These are phyloP conservation scores for Tetrahymena malaccensis DNA, from an alignment of 73 alveolate genomes.

Conservation along the genomic window DNA sequence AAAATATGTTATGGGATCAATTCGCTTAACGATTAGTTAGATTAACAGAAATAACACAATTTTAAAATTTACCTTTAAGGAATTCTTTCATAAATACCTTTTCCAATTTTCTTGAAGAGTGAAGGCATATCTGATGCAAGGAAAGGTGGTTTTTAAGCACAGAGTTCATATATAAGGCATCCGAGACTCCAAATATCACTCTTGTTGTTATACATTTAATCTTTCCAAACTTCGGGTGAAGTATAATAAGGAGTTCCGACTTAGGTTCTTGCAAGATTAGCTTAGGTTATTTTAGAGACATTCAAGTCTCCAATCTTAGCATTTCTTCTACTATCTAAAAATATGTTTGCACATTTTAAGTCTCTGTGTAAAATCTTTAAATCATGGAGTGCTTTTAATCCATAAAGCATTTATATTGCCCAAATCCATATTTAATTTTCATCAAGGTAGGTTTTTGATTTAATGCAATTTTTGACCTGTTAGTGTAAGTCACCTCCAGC, in stretches of 20 bases:
- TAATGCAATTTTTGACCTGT: slow-evolving; percentile 2
- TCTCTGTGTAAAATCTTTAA: slow-evolving; percentile 31
- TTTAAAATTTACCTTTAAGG: background rate
- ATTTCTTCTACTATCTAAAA: slow-evolving; percentile 18
- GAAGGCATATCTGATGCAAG: slow-evolving; percentile 6
- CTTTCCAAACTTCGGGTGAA: slow-evolving; percentile 80
- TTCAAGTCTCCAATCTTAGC: slow-evolving; percentile 69
- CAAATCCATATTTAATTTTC: slow-evolving; percentile 31
- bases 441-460: slow-evolving; percentile 16
- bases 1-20: background rate
- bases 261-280: slow-evolving; percentile 51
- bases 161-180: slow-evolving; percentile 20
- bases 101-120: background rate
- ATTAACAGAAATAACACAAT: background rate
- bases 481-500: background rate
- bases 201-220: slow-evolving; percentile 62
- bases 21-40: background rate
- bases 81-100: background rate
- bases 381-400: slow-evolving; percentile 36
- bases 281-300: slow-evolving; percentile 56
- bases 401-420: slow-evolving; percentile 13
- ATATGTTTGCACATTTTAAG: slow-evolving; percentile 65
- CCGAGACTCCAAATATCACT: slow-evolving; percentile 43
- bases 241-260: slow-evolving; percentile 82
- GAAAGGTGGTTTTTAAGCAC: slow-evolving; percentile 33